Conservation (phyloP, 192 early-diverging fungal species). For the Funneliformis geosporum region DNA sequence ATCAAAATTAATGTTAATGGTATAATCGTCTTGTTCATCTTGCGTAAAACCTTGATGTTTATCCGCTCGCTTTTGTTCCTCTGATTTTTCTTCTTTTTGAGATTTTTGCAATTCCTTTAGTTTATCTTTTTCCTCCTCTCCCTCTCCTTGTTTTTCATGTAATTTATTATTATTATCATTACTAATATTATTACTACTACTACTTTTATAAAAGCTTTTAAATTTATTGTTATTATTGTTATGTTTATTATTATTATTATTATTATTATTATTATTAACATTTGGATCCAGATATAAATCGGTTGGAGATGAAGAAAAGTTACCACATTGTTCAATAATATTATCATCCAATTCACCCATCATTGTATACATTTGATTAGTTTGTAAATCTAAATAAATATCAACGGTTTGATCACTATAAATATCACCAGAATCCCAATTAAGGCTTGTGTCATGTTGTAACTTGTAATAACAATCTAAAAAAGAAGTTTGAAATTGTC, state of each 20-base stretch:
- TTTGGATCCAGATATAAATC: conserved; percentile 11
- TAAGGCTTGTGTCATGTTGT: conserved; percentile 23
- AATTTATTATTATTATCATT: conserved; percentile 1
- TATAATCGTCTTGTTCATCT: neutral
- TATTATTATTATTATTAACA: conserved; percentile 12
- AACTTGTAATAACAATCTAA: conserved; percentile 31
- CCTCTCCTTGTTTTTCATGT: neutral
- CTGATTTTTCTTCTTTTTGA: neutral
- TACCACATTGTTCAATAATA: neutral
- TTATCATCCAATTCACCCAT: conserved; percentile 33
- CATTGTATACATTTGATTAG: conserved; percentile 34
- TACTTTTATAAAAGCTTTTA: neutral
- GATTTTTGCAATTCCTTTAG: neutral
- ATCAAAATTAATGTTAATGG: neutral
- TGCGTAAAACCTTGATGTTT: neutral
- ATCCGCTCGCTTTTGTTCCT: neutral
- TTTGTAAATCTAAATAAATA: conserved; percentile 33
- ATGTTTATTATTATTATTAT: neutral
- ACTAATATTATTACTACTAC: conserved; percentile 3
- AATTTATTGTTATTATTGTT: neutral
- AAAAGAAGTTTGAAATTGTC: conserved; percentile 28
- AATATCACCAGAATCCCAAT: conserved; percentile 26
- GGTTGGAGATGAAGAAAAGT: neutral
- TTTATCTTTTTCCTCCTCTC: neutral
- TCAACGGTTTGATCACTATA: conserved; percentile 31